Evolutionary conservation across 2,329 filamentous ascomycete genomes (phyloP).

Genomic region (Cytospora piceae): DNA sequence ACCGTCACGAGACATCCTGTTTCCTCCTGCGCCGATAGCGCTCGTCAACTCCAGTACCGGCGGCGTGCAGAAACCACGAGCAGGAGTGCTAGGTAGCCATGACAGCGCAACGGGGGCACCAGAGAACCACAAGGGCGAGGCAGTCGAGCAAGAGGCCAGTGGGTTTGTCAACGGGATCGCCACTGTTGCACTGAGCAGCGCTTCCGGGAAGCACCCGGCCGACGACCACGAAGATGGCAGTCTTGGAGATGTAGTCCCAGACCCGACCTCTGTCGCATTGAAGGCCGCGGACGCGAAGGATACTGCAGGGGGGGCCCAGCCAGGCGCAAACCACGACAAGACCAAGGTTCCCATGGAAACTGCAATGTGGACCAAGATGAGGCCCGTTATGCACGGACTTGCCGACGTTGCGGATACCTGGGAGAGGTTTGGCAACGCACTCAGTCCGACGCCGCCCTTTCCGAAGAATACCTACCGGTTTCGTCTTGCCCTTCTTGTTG

Average conservation of each 20-base stretch:
- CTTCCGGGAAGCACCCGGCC: conserved; percentile 71
- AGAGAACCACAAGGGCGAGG: conserved; percentile 82
- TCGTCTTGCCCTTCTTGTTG: conserved; percentile 56
- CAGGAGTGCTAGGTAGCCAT: conserved; percentile 74
- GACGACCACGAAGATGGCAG: conserved; percentile 46
- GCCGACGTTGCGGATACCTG: conserved; percentile 54
- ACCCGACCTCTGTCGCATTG: conserved; percentile 44
- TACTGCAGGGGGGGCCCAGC: conserved; percentile 50
- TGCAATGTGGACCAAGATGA: conserved; percentile 76
- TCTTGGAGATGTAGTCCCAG: conserved; percentile 36
- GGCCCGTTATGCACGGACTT: conserved; percentile 68
- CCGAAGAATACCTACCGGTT: conserved; percentile 56
- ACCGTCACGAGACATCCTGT: conserved; percentile 63
- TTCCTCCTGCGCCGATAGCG: conserved; percentile 77
- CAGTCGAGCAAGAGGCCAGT: conserved; percentile 79
- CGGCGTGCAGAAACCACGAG: conserved; percentile 75
- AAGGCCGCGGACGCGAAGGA: conserved; percentile 47
- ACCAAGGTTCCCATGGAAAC: conserved; percentile 78
- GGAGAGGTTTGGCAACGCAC: conserved; percentile 56
- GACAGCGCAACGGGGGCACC: conserved; percentile 81
- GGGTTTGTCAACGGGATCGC: conserved; percentile 79
- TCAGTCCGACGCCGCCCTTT: conserved; percentile 68
- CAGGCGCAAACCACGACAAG: conserved; percentile 64
- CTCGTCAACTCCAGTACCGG: conserved; percentile 72
- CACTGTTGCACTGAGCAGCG: conserved; percentile 72